These are phyloP conservation scores for Stenogyne calaminthoides DNA, from an alignment of 305 asterid species.

Conservation along the genomic window DNA sequence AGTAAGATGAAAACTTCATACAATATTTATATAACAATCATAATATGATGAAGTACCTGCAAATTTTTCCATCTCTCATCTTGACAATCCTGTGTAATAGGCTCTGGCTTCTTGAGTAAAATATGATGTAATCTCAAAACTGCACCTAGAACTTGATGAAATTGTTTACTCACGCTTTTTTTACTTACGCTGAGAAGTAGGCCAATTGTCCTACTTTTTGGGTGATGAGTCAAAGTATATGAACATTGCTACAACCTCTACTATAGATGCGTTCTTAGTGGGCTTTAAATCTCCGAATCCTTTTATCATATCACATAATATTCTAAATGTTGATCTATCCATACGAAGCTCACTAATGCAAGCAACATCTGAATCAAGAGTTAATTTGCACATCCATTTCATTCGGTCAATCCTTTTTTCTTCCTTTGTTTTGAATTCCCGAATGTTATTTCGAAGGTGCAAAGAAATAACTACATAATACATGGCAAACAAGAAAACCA, in stretches of 20 bases:
- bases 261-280: background rate
- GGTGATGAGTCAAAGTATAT: background rate
- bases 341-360: background rate
- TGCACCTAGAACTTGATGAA: background rate
- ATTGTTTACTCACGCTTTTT: background rate
- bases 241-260: background rate
- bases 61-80: conserved; percentile 10
- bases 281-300: background rate
- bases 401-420: background rate
- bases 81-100: background rate
- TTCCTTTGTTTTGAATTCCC: no score
- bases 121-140: background rate
- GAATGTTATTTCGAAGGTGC: no score
- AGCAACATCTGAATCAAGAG: background rate
- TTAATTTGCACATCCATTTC: background rate
- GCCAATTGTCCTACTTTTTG: conserved; percentile 1
- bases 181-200: background rate
- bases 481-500: no score
- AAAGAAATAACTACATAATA: no score
- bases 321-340: background rate
- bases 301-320: background rate
- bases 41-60: background rate
- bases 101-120: background rate
- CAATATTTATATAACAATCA: no score
- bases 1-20: no score